phyloP scores from a whole-genome alignment of 306 rosid species.

The Astragalus membranaceus region DNA sequence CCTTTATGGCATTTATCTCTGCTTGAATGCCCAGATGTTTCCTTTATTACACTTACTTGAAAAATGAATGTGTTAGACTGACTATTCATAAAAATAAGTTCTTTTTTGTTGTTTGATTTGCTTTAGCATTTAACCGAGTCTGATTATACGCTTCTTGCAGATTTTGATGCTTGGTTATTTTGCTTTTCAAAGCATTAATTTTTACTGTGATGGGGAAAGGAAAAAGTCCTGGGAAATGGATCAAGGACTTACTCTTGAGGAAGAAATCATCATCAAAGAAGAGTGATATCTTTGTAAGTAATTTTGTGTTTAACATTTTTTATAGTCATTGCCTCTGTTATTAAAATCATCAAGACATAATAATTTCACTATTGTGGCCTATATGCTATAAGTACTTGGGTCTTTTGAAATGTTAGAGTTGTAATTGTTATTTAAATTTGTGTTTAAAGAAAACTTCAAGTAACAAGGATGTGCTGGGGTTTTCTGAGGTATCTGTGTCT shows the following conservation, averaged over 20 bases:
- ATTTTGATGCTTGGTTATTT: constrained; percentile 26
- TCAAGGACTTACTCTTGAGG: constrained; percentile 65
- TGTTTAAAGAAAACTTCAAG: constrained; percentile 36
- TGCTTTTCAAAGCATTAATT: constrained; percentile 13
- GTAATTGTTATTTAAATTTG: constrained; percentile 22
- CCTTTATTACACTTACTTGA: background rate
- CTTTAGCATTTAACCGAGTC: background rate
- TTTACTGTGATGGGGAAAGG: constrained; percentile 69
- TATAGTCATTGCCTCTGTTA: background rate
- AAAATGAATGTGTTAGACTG: background rate
- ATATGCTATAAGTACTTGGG: background rate
- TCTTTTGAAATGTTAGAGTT: background rate
- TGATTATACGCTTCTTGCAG: constrained; percentile 20
- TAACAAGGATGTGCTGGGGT: constrained; percentile 34
- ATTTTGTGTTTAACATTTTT: constrained; percentile 8
- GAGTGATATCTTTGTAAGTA: constrained; percentile 23
- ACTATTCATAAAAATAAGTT: background rate
- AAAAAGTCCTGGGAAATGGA: constrained; percentile 86
- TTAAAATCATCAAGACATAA: background rate
- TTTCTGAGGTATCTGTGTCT: constrained; percentile 37
- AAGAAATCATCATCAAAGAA: constrained; percentile 74
- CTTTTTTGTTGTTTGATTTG: background rate
- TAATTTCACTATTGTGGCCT: background rate
- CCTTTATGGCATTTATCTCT: background rate
- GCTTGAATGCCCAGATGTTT: background rate